Evolutionary conservation across 2,329 filamentous ascomycete species (phyloP).

Genomic region (Xylogone sp.): DNA sequence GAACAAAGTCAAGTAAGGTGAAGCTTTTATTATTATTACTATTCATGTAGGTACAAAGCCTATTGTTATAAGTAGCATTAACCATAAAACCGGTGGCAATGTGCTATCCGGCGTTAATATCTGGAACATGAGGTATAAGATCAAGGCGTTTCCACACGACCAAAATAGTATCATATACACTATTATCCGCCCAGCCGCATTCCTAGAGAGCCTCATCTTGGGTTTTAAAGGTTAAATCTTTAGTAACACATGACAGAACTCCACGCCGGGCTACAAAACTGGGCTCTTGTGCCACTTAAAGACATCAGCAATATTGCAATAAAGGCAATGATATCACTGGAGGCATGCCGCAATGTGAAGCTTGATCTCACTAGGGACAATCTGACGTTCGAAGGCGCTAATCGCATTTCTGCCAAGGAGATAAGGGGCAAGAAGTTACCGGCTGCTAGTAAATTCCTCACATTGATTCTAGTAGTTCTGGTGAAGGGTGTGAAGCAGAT

Average conservation of each 20-base stretch:
- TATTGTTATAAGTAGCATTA: slow-evolving; percentile 62
- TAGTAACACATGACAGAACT: slow-evolving; percentile 19
- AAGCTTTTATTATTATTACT: slow-evolving; percentile 48
- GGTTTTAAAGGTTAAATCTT: slow-evolving; percentile 20
- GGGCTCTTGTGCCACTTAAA: slow-evolving; percentile 37
- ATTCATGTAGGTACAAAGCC: slow-evolving; percentile 50
- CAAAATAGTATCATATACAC: no score
- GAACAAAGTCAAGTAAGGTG: slow-evolving; percentile 39
- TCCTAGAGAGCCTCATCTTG: slow-evolving; percentile 44
- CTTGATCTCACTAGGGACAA: slow-evolving; percentile 43
- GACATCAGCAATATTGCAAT: slow-evolving; percentile 45
- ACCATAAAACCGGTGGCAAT: slow-evolving; percentile 53
- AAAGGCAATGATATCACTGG: slow-evolving; percentile 35
- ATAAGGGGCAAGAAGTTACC: slow-evolving; percentile 17
- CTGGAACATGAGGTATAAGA: slow-evolving; percentile 33
- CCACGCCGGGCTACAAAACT: slow-evolving; percentile 21
- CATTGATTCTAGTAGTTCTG: slow-evolving; percentile 20
- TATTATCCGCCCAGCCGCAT: slow-evolving; percentile 52
- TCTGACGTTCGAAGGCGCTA: slow-evolving; percentile 32
- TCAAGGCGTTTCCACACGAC: no score
- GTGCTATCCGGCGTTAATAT: no score
- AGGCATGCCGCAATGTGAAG: slow-evolving; percentile 32
- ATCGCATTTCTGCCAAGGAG: slow-evolving; percentile 23
- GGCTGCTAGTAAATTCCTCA: slow-evolving; percentile 25
- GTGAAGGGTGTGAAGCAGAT: slow-evolving; percentile 18